Evolutionary conservation across 352 stramenopile species (phyloP).

Genomic region (Phytophthora sojae): DNA sequence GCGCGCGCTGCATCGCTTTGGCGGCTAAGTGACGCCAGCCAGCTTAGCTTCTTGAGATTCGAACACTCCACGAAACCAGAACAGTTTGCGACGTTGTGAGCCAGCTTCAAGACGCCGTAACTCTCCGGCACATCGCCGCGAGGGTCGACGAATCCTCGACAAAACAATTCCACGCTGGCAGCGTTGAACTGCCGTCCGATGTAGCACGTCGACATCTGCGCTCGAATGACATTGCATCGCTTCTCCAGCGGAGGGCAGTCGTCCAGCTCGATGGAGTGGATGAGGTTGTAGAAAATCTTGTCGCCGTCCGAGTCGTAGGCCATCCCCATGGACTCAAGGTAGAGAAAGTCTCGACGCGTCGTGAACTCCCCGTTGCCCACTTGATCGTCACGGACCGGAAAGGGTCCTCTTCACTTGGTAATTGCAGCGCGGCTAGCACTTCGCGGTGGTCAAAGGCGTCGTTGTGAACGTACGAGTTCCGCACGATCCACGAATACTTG

Average conservation of each 20-base stretch:
- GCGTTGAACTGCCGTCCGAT: slow-evolving; percentile 43
- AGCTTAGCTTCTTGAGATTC: slow-evolving; percentile 66
- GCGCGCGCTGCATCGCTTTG: slow-evolving; percentile 15
- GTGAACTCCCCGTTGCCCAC: slow-evolving; percentile 41
- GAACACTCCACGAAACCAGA: slow-evolving; percentile 47
- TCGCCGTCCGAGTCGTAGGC: slow-evolving; percentile 41
- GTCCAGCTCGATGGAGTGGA: slow-evolving; percentile 50
- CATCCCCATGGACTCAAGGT: slow-evolving; percentile 51
- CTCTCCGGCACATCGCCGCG: slow-evolving; percentile 46
- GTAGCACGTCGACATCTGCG: slow-evolving; percentile 53
- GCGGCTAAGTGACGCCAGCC: slow-evolving; percentile 41
- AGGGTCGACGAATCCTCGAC: slow-evolving; percentile 52
- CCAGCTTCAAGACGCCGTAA: slow-evolving; percentile 43
- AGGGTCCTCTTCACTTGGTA: slow-evolving; percentile 42
- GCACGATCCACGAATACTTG: slow-evolving; percentile 26
- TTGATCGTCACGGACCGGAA: slow-evolving; percentile 54
- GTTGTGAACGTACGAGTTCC: slow-evolving; percentile 46
- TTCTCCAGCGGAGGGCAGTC: slow-evolving; percentile 29
- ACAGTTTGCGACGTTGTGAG: slow-evolving; percentile 39
- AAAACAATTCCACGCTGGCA: slow-evolving; percentile 56
- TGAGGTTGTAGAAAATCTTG: slow-evolving; percentile 47
- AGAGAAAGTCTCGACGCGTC: slow-evolving; percentile 43
- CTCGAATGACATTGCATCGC: slow-evolving; percentile 43
- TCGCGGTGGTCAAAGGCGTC: slow-evolving; percentile 44
- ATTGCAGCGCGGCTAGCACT: slow-evolving; percentile 44